A percentile compares a stretch with the other conserved stretches of the same genome.
Conservation (phyloP, 768 basidiomycete genomes). For the Boletus vinaceobasis region DNA sequence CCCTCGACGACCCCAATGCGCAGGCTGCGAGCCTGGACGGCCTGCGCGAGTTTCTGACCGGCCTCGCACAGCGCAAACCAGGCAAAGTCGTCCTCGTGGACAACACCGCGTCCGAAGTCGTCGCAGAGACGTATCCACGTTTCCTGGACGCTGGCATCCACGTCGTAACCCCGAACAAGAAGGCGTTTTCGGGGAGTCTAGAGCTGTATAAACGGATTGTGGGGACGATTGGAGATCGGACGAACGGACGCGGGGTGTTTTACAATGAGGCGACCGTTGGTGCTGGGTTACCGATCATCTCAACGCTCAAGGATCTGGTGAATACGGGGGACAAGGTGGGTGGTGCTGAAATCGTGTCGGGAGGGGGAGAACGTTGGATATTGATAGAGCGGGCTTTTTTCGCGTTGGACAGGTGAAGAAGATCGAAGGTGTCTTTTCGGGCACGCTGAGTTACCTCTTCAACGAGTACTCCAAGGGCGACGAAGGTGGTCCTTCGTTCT, state of each 20-base stretch:
- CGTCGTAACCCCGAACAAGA: constrained; percentile 97
- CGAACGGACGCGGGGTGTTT: constrained; percentile 49
- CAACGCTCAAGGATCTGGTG: constrained; percentile 88
- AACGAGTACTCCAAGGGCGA: constrained; percentile 84
- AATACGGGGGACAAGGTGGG: constrained; percentile 87
- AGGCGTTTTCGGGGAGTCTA: constrained; percentile 79
- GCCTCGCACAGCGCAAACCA: constrained; percentile 40
- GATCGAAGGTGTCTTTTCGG: constrained; percentile 97
- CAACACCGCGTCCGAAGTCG: constrained; percentile 82
- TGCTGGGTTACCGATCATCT: constrained; percentile 90
- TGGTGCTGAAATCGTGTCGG: background rate
- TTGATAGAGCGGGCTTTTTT: background rate
- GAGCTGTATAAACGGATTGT: constrained; percentile 67
- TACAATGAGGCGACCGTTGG: constrained; percentile 93
- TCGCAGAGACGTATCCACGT: constrained; percentile 78
- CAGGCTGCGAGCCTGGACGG: constrained; percentile 36
- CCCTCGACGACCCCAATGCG: constrained; percentile 41
- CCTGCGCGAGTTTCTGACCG: constrained; percentile 41
- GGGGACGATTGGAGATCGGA: constrained; percentile 32
- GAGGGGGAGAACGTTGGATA: background rate
- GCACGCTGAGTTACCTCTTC: constrained; percentile 98
- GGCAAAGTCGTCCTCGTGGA: constrained; percentile 76
- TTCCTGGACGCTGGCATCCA: constrained; percentile 77
- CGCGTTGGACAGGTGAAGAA: constrained; percentile 56
- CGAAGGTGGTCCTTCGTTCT: constrained; percentile 72